A percentile compares a stretch with the other conserved stretches of the same genome.
Evolutionary conservation across 768 basidiomycete genomes (phyloP).

Genomic region (Suillus plorans): DNA sequence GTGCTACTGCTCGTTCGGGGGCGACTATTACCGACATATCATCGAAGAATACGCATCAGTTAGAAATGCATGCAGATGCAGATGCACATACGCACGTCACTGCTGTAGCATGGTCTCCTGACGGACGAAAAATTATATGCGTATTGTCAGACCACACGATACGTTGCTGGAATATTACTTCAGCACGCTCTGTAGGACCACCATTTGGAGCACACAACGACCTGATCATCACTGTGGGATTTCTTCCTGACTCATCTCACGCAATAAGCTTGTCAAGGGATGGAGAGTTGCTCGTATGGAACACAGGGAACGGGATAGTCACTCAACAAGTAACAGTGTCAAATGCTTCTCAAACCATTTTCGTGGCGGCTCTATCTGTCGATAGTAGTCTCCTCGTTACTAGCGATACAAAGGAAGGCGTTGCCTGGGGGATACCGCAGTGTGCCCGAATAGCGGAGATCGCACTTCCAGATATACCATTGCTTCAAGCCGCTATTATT

Average conservation of each 20-base stretch:
- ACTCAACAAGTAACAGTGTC: neutral
- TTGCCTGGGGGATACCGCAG: neutral
- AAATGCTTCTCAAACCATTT: neutral
- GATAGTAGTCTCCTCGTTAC: neutral
- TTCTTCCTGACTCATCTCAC: neutral
- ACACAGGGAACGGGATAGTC: neutral
- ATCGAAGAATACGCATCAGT: neutral
- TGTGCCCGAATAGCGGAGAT: neutral
- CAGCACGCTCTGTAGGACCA: conserved; percentile 19
- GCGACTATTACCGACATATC: neutral
- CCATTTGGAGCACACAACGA: conserved; percentile 24
- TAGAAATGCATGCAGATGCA: neutral
- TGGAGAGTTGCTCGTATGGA: neutral
- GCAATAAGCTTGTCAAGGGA: conserved; percentile 1
- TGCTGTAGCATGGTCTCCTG: conserved; percentile 29
- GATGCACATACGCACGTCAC: too few relatives aligned
- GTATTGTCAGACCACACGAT: conserved; percentile 28
- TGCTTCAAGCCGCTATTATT: conserved; percentile 1
- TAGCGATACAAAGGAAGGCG: neutral
- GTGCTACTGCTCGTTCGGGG: conserved; percentile 2
- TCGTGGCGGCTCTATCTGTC: neutral
- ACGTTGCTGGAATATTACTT: conserved; percentile 27
- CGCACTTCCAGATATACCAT: neutral
- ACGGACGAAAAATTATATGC: conserved; percentile 25
- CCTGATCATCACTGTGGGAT: neutral